Base-by-base conservation (phyloP, 148 eudicot genomes). In the Silene conica region DNA sequence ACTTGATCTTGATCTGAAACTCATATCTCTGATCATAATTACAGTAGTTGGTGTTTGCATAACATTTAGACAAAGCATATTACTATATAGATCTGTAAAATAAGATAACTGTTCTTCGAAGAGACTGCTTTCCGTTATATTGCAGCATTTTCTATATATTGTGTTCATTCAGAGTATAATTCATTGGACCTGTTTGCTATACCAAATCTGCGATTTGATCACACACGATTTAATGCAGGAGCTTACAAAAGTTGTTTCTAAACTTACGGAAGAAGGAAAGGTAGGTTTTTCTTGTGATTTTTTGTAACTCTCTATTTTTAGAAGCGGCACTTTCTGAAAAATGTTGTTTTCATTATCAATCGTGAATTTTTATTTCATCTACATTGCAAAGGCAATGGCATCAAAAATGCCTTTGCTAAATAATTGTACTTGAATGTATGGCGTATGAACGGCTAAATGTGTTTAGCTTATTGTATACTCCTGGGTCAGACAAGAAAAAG, bases 231-330 rank as follows among this genome's bases (percentile, higher is more conserved):
- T 62, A 31, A 50, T 81, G 81, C 89, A 95, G 99, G 99, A 95
- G 85, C 79, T 95, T 66, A 71, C 87, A 22, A 95, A 90, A 79
- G 79, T 92, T 78, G 99, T 90, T 52, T 81, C 96, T 72, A 95
- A 95, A 77, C 90, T 89, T 83, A 82, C 89, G 25, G 99, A 95
- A 82, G 99, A 95, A 80, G 97, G 96, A 65, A 95, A 90, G 94
- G 99, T 95, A 81, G 14, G 58, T 48, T 65, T 41, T 28, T 21
- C 18, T 4, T 12, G 4, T 6, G 6, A 41, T 55, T 50, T 52
- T 55, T 65, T 31, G 23, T 59, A 65, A 13, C 46, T 59, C 45
- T 25, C 25, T 6, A 34, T 1, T 65, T 23, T 8, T 63, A 70
- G 67, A 54, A 63, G 43, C 41, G 22, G 12, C 21, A 20, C 63